Base-by-base conservation (phyloP, 2,329 filamentous ascomycete species). In the Botryotinia narcissicola region DNA sequence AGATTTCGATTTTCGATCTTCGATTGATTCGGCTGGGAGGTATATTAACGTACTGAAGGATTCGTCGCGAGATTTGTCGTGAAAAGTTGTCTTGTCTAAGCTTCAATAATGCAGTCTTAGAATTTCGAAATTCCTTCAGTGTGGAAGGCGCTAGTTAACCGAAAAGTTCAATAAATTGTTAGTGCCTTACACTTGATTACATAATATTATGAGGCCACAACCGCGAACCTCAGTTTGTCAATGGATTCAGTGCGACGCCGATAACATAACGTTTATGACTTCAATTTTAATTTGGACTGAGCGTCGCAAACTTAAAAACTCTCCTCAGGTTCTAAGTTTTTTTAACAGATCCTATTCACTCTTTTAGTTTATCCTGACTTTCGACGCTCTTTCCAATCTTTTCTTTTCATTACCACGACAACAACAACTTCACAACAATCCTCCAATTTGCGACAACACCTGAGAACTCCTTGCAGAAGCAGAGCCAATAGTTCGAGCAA, bases 1-100 rank as follows among this genome's bases (percentile, higher is more conserved):
- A 44, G 9, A 66, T n/a, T 51, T 60, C 71, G n/a, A n/a, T 29
- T 42, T 60, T 46, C 51, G 48, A 62, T 60, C 18, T 64, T 73
- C 57, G 60, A 72, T 74, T 61, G 59, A 66, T n/a, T 71, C 37
- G 48, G 54, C 51, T 35, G 12, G 57, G 54, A 62, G 20, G 40
- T 61, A 73, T 44, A 69, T 59, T 22, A 57, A 75, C 77, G 71
- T 78, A 79, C 78, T 79, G 75, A 72, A 73, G 44, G 76, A 74
- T 74, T 73, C 75, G 77, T 78, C 78, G 76, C 69, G 74, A 57
- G 51, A 76, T 72, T 75, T 76, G 77, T 74, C 74, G 75, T 76
- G 72, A 72, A 75, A 77, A 68, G 73, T 75, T 76, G 68, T 75
- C 71, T 75, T 69, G 75, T 76, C 76, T 73, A 8, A 69, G 51